Evolutionary conservation across 306 rosid species (phyloP), one percentile per base, ranked within the genome.

Genomic region (Prunus mume): DNA sequence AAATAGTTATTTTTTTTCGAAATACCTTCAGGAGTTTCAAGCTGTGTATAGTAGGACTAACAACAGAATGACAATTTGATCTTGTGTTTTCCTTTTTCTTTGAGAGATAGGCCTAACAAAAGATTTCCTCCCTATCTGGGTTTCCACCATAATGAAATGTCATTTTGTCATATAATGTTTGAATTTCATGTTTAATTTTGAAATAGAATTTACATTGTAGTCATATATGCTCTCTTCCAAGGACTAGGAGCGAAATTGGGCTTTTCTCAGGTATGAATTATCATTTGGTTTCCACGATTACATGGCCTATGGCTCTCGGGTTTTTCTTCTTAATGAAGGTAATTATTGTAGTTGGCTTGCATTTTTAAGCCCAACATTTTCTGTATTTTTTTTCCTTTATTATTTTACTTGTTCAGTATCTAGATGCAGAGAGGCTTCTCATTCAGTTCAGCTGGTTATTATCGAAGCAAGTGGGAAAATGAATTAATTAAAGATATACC

Each of bases 1-100:
- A 69, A 32, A 24, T 46, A 54, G 56, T 4, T 69, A 34, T 25
- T 71, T 20, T 41, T 74, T 56, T 56, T 55, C 7, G 62, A 56
- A 56, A 56, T 56, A 1, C 22, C 28, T 1, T 56, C 65, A 34
- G 6, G 55, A 78, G 63, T 61, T 78, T 87, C 76, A 80, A 60
- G 82, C 65, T 62, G 63, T 88, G 87, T 83, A 86, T 75, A 79
- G 80, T 83, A 82, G 88, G 88, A 85, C 87, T 86, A 82, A 90
- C 91, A 71, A 73, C 38, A 79, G 80, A 84, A 71, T 85, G 86
- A 73, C 76, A 61, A 74, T n/a, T 69, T 61, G 43, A 55, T 61
- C 19, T 15, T 38, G 64, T 32, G 52, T 46, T 34, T 38, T 38
- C 43, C 45, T 14, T 27, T 24, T 24, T 61, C 41, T 77, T 69